Conservation (phyloP, 352 stramenopile genomes). For the Globisporangium canariense region DNA sequence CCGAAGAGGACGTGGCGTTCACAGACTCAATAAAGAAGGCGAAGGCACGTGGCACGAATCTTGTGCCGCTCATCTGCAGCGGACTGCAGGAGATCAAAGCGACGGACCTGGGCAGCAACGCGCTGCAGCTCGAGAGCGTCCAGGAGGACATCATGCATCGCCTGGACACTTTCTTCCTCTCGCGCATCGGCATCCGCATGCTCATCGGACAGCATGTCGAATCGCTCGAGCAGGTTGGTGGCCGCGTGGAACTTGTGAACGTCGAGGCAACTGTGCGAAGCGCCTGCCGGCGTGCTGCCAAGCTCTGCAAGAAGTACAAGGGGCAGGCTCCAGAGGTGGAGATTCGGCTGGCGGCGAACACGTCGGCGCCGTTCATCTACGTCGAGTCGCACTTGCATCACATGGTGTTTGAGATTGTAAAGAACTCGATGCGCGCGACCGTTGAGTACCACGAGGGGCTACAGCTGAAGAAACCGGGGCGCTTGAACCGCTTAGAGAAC, state of each 20-base stretch:
- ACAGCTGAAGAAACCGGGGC: slow-evolving; percentile 29
- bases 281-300: slow-evolving; percentile 48
- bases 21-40: slow-evolving; percentile 52
- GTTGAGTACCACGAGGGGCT: slow-evolving; percentile 92
- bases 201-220: slow-evolving; percentile 94
- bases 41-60: slow-evolving; percentile 57
- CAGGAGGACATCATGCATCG: slow-evolving; percentile 74
- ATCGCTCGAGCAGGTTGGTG: slow-evolving; percentile 51
- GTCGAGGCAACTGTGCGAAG: slow-evolving; percentile 63
- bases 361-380: slow-evolving; percentile 72
- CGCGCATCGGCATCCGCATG: slow-evolving; percentile 98
- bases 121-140: slow-evolving; percentile 51
- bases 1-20: slow-evolving; percentile 61
- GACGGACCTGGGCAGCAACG: slow-evolving; percentile 60
- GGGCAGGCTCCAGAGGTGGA: slow-evolving; percentile 53
- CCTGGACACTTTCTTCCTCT: slow-evolving; percentile 98
- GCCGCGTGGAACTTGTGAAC: slow-evolving; percentile 69
- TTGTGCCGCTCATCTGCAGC: slow-evolving; percentile 79
- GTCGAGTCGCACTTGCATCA: slow-evolving; percentile 80
- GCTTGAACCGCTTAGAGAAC: slow-evolving; percentile 50
- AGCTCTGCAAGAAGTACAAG: slow-evolving; percentile 56
- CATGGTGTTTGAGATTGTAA: slow-evolving; percentile 97
- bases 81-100: slow-evolving; percentile 62
- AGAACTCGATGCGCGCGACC: slow-evolving; percentile 98
- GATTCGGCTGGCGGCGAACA: slow-evolving; percentile 47